Evolutionary conservation across 1,139 yeast genomes (phyloP).

Genomic region (Zygoascus meyerae): DNA sequence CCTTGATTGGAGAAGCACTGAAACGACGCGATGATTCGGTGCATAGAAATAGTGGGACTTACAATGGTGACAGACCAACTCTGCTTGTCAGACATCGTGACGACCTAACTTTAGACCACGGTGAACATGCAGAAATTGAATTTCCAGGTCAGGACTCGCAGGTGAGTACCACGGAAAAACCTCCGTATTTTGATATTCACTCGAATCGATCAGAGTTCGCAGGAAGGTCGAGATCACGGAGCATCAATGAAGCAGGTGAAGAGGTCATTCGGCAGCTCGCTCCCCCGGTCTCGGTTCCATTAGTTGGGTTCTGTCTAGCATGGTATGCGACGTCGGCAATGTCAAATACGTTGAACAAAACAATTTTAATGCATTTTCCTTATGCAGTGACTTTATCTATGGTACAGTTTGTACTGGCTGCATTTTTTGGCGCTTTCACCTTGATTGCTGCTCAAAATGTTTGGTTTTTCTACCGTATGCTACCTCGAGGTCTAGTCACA

Average conservation of each 20-base stretch:
- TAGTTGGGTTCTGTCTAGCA: slow-evolving; percentile 49
- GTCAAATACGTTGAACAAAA: slow-evolving; percentile 74
- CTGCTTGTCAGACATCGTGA: slow-evolving; percentile 2
- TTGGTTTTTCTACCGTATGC: slow-evolving; percentile 17
- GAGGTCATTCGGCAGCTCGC: slow-evolving; percentile 33
- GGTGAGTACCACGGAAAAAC: background rate
- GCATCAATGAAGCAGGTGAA: slow-evolving; percentile 24
- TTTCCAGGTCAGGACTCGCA: background rate
- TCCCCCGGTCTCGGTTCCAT: slow-evolving; percentile 35
- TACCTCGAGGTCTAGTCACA: slow-evolving; percentile 31
- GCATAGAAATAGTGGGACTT: slow-evolving; percentile 8
- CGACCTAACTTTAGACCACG: background rate
- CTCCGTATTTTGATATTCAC: background rate
- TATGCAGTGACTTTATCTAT: slow-evolving; percentile 84
- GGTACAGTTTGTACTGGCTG: slow-evolving; percentile 72
- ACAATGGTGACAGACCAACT: slow-evolving; percentile 1
- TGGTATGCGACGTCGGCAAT: slow-evolving; percentile 85
- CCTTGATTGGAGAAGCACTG: background rate
- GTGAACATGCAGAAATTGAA: background rate
- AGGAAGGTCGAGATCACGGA: slow-evolving; percentile 16
- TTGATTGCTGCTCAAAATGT: slow-evolving; percentile 22
- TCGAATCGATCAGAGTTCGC: too few relatives aligned
- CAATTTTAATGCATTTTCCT: slow-evolving; percentile 59
- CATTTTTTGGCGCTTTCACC: slow-evolving; percentile 48
- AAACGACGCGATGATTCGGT: background rate